Conservation (phyloP, 2,329 filamentous ascomycete species). For the Exophiala sp. region DNA sequence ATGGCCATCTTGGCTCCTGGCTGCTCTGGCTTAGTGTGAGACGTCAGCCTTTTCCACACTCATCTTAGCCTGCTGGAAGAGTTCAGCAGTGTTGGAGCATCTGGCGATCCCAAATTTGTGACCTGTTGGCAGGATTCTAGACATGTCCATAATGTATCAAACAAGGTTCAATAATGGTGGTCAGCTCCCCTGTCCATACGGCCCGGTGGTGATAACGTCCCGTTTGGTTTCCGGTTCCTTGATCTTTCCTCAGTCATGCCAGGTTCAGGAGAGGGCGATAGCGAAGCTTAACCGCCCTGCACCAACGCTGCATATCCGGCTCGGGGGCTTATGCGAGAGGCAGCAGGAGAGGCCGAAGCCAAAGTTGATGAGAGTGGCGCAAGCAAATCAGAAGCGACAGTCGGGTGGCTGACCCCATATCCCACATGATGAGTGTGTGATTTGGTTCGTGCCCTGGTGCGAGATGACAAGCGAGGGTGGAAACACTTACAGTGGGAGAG, state of each 20-base stretch:
- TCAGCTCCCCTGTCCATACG: too few species aligned
- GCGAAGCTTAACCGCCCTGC: too few species aligned
- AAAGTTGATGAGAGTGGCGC: conserved; percentile 7
- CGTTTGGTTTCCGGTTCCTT: too few species aligned
- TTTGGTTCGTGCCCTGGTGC: conserved; percentile 19
- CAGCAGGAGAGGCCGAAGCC: conserved; percentile 5
- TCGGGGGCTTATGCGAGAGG: background rate
- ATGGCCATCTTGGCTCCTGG: too few species aligned
- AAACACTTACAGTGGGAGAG: background rate
- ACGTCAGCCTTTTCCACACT: background rate
- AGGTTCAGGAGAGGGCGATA: background rate
- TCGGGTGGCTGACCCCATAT: conserved; percentile 16
- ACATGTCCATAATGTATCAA: background rate
- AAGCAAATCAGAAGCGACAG: conserved; percentile 18
- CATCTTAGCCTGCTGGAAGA: background rate
- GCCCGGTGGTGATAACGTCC: too few species aligned
- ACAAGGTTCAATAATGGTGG: too few species aligned
- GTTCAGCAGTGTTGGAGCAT: background rate
- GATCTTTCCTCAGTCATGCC: background rate
- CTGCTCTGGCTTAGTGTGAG: background rate
- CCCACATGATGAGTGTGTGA: conserved; percentile 4
- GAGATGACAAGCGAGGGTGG: background rate
- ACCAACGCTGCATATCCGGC: background rate
- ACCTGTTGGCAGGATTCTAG: background rate
- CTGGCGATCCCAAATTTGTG: background rate